Evolutionary conservation across 2,329 filamentous ascomycete genomes (phyloP).

Genomic region (Conoideocrella luteorostrata): DNA sequence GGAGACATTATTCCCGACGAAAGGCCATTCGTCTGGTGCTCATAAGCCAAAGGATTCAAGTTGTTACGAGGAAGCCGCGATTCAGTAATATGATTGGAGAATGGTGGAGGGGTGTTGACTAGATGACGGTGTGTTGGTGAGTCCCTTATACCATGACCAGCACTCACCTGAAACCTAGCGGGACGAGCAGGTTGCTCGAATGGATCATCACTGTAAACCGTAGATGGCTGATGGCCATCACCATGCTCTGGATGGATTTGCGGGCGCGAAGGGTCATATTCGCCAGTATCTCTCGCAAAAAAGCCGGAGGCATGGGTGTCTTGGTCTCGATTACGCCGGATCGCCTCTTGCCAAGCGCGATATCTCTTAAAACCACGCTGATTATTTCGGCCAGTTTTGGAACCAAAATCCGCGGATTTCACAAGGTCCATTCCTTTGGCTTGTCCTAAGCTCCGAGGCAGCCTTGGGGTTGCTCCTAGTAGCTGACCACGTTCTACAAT

Average conservation of each 20-base stretch:
- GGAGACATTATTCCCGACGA: slow-evolving; percentile 12
- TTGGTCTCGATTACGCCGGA: slow-evolving; percentile 23
- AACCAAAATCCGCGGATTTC: slow-evolving; percentile 14
- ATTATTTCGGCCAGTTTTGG: slow-evolving; percentile 24
- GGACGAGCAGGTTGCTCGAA: slow-evolving; percentile 2
- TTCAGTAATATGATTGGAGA: background rate
- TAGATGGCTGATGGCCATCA: slow-evolving; percentile 4
- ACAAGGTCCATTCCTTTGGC: slow-evolving; percentile 14
- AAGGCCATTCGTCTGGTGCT: slow-evolving; percentile 12
- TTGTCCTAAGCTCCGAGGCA: background rate
- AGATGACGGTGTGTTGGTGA: slow-evolving; percentile 7
- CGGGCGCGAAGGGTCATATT: slow-evolving; percentile 6
- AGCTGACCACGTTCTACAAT: slow-evolving; percentile 1
- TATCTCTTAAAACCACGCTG: slow-evolving; percentile 43
- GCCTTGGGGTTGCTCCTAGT: slow-evolving; percentile 3
- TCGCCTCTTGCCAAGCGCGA: slow-evolving; percentile 35
- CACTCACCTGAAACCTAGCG: slow-evolving; percentile 7
- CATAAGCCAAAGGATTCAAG: slow-evolving; percentile 20
- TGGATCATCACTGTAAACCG: slow-evolving; percentile 4
- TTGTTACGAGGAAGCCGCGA: slow-evolving; percentile 13
- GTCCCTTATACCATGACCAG: slow-evolving; percentile 1
- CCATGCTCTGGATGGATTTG: slow-evolving; percentile 5
- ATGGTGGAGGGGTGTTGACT: background rate
- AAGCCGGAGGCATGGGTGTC: slow-evolving; percentile 13
- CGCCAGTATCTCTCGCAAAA: slow-evolving; percentile 9